A percentile compares a stretch with the other conserved stretches of the same genome.
phyloP scores from a whole-genome alignment of 176 grass and related monocot species.

The Oropetium thomaeum region DNA sequence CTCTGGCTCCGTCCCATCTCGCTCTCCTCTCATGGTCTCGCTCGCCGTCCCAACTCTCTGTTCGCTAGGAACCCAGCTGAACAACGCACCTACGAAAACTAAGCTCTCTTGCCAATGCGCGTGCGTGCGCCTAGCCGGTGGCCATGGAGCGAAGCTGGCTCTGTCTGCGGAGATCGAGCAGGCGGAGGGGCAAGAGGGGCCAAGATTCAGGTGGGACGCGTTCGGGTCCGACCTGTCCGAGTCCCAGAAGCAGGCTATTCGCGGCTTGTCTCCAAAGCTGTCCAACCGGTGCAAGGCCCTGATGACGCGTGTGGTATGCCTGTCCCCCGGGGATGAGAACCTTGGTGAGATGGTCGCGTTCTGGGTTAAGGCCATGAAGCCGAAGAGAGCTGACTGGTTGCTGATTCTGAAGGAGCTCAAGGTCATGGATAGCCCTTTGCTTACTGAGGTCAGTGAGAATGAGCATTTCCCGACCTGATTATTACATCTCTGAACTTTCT shows the following conservation, averaged over 20 bases:
- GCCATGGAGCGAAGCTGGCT: neutral
- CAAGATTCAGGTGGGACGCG: constrained; percentile 50
- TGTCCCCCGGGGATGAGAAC: constrained; percentile 44
- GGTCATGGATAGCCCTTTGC: constrained; percentile 49
- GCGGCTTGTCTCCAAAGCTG: constrained; percentile 61
- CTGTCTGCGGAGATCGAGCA: constrained; percentile 8
- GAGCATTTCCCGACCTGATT: neutral
- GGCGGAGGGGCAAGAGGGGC: constrained; percentile 5
- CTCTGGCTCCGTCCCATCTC: neutral
- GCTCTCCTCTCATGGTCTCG: constrained; percentile 24
- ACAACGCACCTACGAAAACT: no score
- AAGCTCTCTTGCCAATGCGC: neutral
- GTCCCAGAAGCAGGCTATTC: constrained; percentile 42
- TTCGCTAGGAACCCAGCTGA: neutral
- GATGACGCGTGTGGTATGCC: constrained; percentile 50
- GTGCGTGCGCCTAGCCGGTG: neutral
- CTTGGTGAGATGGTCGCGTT: constrained; percentile 49
- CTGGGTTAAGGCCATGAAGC: constrained; percentile 77
- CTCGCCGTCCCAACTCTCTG: constrained; percentile 13
- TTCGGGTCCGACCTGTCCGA: constrained; percentile 34
- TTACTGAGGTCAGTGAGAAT: constrained; percentile 47
- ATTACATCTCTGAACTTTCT: neutral
- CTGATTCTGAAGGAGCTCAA: constrained; percentile 69
- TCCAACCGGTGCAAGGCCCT: constrained; percentile 87
- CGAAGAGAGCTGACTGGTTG: constrained; percentile 80